Evolutionary conservation across 2,329 filamentous ascomycete species (phyloP).

Genomic region (Aspergillus sp.): DNA sequence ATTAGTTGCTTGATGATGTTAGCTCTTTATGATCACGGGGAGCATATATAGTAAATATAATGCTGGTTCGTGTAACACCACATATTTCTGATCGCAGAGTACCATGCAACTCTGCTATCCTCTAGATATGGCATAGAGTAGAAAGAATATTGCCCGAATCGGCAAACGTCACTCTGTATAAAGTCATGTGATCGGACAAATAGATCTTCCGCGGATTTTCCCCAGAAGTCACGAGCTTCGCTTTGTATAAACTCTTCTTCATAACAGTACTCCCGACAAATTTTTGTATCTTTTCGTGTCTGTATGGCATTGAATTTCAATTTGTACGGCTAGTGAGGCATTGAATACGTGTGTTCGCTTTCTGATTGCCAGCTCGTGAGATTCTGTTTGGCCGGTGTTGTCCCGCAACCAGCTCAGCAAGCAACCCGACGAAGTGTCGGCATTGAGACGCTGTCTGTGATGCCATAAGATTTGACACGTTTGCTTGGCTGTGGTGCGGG

Average conservation of each 20-base stretch:
- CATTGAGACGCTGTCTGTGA: not conserved
- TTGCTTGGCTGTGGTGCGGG: not conserved
- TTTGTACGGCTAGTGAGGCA: not conserved
- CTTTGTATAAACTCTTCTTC: conserved; percentile 2
- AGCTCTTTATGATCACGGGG: not conserved
- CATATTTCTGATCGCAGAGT: not conserved
- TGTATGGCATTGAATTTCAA: not conserved
- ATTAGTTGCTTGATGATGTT: not conserved
- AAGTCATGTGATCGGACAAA: not conserved
- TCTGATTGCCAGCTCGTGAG: not conserved
- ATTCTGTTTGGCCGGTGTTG: not conserved
- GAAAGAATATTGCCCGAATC: not conserved
- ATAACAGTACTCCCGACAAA: not conserved
- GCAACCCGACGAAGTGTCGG: too few relatives aligned
- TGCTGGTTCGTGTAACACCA: not conserved
- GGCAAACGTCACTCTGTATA: not conserved
- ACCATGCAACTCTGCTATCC: not conserved
- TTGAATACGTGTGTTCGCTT: not conserved
- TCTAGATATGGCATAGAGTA: too few relatives aligned
- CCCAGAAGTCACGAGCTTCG: conserved; percentile 1
- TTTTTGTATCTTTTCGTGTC: not conserved
- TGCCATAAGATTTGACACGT: not conserved
- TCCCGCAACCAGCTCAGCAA: not conserved
- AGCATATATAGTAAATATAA: not conserved
- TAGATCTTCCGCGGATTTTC: not conserved